These are phyloP conservation scores for Microsporum ferrugineum DNA, from an alignment of 2,329 filamentous ascomycete genomes.

Conservation along the genomic window DNA sequence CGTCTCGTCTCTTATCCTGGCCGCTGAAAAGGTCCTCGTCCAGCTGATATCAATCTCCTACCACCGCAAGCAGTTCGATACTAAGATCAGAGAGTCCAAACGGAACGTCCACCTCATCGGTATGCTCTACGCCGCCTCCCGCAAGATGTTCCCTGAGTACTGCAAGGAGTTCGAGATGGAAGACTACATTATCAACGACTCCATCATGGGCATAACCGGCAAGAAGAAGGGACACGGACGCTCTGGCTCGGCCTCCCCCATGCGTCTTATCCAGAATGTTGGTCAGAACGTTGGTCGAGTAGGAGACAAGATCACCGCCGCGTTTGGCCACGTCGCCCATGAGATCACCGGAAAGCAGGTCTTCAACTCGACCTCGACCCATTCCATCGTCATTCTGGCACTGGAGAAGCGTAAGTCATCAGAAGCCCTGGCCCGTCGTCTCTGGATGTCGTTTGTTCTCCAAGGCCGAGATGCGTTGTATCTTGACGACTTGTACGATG, in stretches of 20 bases:
- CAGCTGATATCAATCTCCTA: slow-evolving; percentile 59
- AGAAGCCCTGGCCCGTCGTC: slow-evolving; percentile 82
- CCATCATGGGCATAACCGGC: slow-evolving; percentile 46
- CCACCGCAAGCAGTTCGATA: slow-evolving; percentile 54
- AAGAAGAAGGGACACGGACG: slow-evolving; percentile 39
- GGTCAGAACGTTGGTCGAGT: slow-evolving; percentile 65
- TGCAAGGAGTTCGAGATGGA: slow-evolving; percentile 83
- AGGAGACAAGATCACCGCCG: slow-evolving; percentile 86
- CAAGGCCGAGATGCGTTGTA: slow-evolving; percentile 74
- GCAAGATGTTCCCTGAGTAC: slow-evolving; percentile 81
- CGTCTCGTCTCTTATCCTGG: slow-evolving; percentile 45
- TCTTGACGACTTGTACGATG: slow-evolving; percentile 72
- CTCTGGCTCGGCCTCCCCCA: slow-evolving; percentile 59
- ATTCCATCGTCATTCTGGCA: slow-evolving; percentile 80
- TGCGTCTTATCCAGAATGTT: slow-evolving; percentile 63
- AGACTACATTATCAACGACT: slow-evolving; percentile 83
- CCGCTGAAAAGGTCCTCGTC: slow-evolving; percentile 49
- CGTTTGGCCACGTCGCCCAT: slow-evolving; percentile 83
- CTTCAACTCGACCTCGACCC: slow-evolving; percentile 82
- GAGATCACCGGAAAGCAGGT: slow-evolving; percentile 94
- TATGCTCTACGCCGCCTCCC: slow-evolving; percentile 80
- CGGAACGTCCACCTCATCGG: slow-evolving; percentile 69
- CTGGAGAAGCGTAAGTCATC: slow-evolving; percentile 73
- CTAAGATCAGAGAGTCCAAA: slow-evolving; percentile 78
- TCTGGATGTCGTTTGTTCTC: slow-evolving; percentile 97